Percentiles rank a stretch among this genome's conserved stretches.
Conservation (phyloP, 2,329 filamentous ascomycete species). For the Fusarium sp. region DNA sequence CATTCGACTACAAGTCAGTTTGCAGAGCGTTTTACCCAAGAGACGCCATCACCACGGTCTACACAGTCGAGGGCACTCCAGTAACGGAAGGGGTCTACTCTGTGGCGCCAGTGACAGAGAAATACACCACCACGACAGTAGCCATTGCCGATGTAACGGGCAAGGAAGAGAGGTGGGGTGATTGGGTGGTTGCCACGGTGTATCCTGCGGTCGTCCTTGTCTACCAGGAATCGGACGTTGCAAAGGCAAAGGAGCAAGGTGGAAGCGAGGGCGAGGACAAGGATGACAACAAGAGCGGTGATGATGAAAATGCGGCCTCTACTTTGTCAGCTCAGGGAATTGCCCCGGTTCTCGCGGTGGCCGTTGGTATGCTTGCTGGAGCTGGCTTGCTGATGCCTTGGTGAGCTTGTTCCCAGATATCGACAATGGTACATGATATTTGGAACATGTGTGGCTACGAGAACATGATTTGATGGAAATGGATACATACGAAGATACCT, state of each 20-base stretch:
- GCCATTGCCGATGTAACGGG: background rate
- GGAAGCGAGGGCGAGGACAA: background rate
- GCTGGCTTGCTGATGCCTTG: conserved; percentile 29
- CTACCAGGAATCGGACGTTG: conserved; percentile 24
- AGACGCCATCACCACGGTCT: background rate
- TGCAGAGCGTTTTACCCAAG: background rate
- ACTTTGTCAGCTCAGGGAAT: background rate
- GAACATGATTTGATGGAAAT: background rate
- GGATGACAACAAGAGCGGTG: background rate
- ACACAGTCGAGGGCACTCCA: conserved; percentile 20
- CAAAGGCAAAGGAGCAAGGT: background rate
- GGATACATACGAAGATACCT: background rate
- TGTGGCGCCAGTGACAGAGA: background rate
- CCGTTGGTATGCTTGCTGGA: conserved; percentile 19
- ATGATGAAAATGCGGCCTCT: background rate
- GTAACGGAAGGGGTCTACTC: conserved; percentile 15
- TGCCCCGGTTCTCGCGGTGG: background rate
- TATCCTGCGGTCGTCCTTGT: conserved; percentile 32
- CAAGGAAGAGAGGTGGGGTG: background rate
- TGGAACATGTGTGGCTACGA: background rate
- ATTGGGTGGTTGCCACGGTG: background rate
- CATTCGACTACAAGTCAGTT: background rate
- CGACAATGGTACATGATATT: background rate
- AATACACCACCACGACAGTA: background rate
- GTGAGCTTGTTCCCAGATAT: conserved; percentile 1